Evolutionary conservation across 2,329 filamentous ascomycete species (phyloP), one percentile per base, ranked within the genome.

Genomic region (Claviceps capensis): DNA sequence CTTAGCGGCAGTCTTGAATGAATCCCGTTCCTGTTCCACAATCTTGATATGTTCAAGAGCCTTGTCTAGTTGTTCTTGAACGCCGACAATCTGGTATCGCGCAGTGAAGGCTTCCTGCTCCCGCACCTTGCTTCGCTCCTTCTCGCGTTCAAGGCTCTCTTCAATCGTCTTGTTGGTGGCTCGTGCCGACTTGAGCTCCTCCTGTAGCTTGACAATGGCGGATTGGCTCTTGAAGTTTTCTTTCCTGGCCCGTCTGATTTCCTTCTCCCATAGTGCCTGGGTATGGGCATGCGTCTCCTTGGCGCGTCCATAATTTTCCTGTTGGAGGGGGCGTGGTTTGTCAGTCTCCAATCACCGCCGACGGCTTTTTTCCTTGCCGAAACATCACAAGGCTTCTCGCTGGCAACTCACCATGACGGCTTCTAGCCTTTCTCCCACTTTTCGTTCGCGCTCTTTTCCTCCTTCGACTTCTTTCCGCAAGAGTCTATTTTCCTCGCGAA

Each of bases 181-280:
- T 45, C 81, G 76, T 49, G 77, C 70, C 0, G 78, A 69, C 63
- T 87, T 87, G 56, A 86, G 73, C 60, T 88, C 83, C 59, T 87
- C 84, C 62, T 87, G 83, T n/a, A 84, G 64, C 62, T 86, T 86
- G 59, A 87, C 78, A 36, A 83, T 75, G 11, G 71, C 67, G 2
- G 83, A 86, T 58, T 86, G 82, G n/a, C 79, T 77, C 62, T 86
- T 87, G 73, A 86, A 87, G 2, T 81, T 81, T 59, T 88, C 85
- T 59, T 88, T 88, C 48, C 82, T 74, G 9, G 79, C 76, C 52
- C 80, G 75, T 51, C 83, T 77, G 44, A 86, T 81, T 64, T 88
- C 84, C 63, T 87, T 87, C 60, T 88, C 84, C 77, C 83, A 87
- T 9, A 85, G 67, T 19, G 78, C 69, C 64, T 83, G 78, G 9